These are phyloP conservation scores for Gloeostereum incarnatum DNA, from an alignment of 768 basidiomycete genomes.

Conservation along the genomic window DNA sequence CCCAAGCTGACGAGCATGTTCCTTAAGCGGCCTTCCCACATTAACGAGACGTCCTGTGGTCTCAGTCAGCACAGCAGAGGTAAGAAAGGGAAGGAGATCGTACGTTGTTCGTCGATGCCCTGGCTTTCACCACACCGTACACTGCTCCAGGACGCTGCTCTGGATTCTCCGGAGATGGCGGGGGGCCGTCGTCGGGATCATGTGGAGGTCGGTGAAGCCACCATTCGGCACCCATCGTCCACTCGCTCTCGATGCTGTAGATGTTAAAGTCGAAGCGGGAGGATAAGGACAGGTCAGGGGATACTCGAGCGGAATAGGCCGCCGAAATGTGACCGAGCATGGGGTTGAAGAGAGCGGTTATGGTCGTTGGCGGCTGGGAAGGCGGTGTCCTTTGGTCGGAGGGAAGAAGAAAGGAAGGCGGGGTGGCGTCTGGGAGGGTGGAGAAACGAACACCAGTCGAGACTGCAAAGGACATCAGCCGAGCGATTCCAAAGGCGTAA, in stretches of 20 bases:
- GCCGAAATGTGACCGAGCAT: slow-evolving; percentile 91
- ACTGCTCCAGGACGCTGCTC: slow-evolving; percentile 26
- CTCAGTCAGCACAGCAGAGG: not conserved
- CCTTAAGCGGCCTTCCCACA: slow-evolving; percentile 90
- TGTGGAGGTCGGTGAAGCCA: slow-evolving; percentile 63
- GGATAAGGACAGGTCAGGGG: slow-evolving; percentile 76
- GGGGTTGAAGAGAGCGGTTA: slow-evolving; percentile 92
- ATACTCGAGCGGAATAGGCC: slow-evolving; percentile 85
- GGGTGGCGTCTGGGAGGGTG: slow-evolving; percentile 75
- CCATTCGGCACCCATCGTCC: slow-evolving; percentile 95
- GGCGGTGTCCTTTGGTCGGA: slow-evolving; percentile 22
- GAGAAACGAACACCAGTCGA: slow-evolving; percentile 94
- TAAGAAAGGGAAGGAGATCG: not conserved
- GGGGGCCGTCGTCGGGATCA: slow-evolving; percentile 10
- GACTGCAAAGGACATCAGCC: slow-evolving; percentile 34
- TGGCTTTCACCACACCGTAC: slow-evolving; percentile 81
- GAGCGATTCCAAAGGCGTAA: not conserved
- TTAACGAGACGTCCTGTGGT: slow-evolving; percentile 71
- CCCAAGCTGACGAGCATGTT: slow-evolving; percentile 88
- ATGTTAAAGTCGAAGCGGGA: slow-evolving; percentile 95
- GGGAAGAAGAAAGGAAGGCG: slow-evolving; percentile 48
- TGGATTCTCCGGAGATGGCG: not conserved
- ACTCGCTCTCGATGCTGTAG: slow-evolving; percentile 94
- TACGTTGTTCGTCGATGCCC: slow-evolving; percentile 85
- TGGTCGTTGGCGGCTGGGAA: slow-evolving; percentile 85